Conservation (phyloP, 2,329 filamentous ascomycete species). For the Alternaria sp. region DNA sequence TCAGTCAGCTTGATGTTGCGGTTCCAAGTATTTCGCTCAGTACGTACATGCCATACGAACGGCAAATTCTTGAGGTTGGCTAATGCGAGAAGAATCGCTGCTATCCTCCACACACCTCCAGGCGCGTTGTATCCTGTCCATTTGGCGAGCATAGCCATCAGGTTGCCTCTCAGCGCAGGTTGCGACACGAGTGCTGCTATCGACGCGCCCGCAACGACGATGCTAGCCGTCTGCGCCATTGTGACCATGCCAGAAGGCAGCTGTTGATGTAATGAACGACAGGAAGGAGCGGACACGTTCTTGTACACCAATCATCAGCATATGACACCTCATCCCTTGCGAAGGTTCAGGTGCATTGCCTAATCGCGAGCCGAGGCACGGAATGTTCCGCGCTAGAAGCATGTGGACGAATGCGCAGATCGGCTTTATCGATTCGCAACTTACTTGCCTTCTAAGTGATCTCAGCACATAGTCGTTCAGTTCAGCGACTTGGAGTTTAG, state of each 20-base stretch:
- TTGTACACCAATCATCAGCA: neutral
- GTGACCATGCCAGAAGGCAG: constrained; percentile 19
- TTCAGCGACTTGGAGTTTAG: too few relatives aligned
- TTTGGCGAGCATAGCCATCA: constrained; percentile 24
- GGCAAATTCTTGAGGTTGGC: constrained; percentile 79
- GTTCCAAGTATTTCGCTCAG: neutral
- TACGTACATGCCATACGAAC: constrained; percentile 76
- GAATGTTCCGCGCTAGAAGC: constrained; percentile 2
- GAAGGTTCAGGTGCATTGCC: neutral
- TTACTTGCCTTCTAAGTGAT: too few relatives aligned
- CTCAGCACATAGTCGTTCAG: too few relatives aligned
- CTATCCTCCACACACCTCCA: constrained; percentile 47
- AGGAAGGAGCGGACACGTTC: neutral
- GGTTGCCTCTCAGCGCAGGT: constrained; percentile 26
- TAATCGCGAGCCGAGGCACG: constrained; percentile 14
- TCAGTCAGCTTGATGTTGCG: constrained; percentile 17
- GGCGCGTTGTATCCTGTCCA: constrained; percentile 44
- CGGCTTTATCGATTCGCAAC: neutral
- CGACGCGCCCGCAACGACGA: constrained; percentile 32
- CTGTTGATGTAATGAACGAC: neutral
- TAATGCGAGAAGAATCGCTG: constrained; percentile 45
- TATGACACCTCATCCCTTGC: neutral
- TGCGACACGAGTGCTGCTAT: constrained; percentile 36
- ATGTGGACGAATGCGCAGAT: neutral
- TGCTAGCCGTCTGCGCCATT: constrained; percentile 31